These are phyloP conservation scores for Theileria parva DNA, from an alignment of 169 alveolate species.

Conservation along the genomic window DNA sequence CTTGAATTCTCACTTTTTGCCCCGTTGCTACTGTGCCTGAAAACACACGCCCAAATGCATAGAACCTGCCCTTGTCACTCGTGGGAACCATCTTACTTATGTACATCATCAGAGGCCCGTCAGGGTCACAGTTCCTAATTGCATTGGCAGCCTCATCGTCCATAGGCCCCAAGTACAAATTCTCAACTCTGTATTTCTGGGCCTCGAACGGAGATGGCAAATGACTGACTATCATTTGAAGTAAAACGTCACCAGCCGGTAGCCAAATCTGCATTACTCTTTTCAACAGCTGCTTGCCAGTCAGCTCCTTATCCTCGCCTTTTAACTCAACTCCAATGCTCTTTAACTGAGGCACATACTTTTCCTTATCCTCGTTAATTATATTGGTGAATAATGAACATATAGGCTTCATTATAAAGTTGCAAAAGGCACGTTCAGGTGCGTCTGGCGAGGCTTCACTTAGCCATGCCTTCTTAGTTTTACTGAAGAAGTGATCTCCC, in stretches of 20 bases:
- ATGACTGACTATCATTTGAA: slow-evolving; percentile 98
- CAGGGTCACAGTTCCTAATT: slow-evolving; percentile 94
- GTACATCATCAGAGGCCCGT: slow-evolving; percentile 98
- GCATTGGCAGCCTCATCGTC: slow-evolving; percentile 98
- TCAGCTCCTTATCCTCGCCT: slow-evolving; percentile 93
- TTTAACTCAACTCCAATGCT: slow-evolving; percentile 91
- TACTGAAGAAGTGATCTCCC: slow-evolving; percentile 98
- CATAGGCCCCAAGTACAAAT: slow-evolving; percentile 97
- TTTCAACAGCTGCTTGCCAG: slow-evolving; percentile 96
- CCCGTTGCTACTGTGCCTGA: slow-evolving; percentile 99
- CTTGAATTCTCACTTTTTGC: slow-evolving; percentile 97
- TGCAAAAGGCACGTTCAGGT: slow-evolving; percentile 94
- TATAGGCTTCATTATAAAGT: slow-evolving; percentile 98
- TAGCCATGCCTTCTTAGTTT: slow-evolving; percentile 94
- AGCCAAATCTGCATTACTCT: slow-evolving; percentile 98
- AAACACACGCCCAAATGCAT: slow-evolving; percentile 99
- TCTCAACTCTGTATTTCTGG: slow-evolving; percentile 97
- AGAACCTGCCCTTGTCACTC: slow-evolving; percentile 98
- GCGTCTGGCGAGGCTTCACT: slow-evolving; percentile 81
- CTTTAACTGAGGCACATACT: slow-evolving; percentile 89
- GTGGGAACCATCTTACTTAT: slow-evolving; percentile 99
- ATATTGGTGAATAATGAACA: slow-evolving; percentile 90
- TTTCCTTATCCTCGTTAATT: slow-evolving; percentile 93
- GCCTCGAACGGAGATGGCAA: slow-evolving; percentile 98
- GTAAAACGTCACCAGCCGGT: slow-evolving; percentile 98